Conservation (phyloP, 495 filamentous ascomycete species). For the Penicillium antarcticum region DNA sequence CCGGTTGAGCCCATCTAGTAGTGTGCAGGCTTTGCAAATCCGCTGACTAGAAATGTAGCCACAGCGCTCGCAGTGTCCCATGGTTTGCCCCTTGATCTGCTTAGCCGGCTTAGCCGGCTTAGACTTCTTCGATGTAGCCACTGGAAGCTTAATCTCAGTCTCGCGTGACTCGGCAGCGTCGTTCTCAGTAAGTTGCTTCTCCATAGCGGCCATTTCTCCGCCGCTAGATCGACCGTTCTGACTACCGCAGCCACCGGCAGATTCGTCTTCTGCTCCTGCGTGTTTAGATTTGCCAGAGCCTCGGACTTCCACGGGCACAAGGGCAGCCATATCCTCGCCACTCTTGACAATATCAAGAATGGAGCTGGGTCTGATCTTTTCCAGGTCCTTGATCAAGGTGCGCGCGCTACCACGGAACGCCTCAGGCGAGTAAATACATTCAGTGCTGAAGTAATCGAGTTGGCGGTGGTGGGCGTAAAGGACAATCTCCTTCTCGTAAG, state of each 20-base stretch:
- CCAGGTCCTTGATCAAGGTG: slow-evolving; percentile 88
- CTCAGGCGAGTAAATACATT: slow-evolving; percentile 97
- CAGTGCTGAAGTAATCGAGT: slow-evolving; percentile 95
- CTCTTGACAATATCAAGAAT: slow-evolving; percentile 93
- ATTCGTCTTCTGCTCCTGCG: slow-evolving; percentile 54
- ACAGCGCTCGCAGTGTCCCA: slow-evolving; percentile 81
- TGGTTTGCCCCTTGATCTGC: slow-evolving; percentile 59
- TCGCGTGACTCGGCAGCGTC: slow-evolving; percentile 65
- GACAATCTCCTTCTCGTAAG: slow-evolving; percentile 98
- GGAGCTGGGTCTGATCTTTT: slow-evolving; percentile 86
- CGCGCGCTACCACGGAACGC: slow-evolving; percentile 94
- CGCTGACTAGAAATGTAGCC: slow-evolving; percentile 94
- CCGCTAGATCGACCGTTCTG: slow-evolving; percentile 65
- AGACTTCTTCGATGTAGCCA: slow-evolving; percentile 19
- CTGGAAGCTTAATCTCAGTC: slow-evolving; percentile 60
- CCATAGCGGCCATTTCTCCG: slow-evolving; percentile 92
- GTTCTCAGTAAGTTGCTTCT: slow-evolving; percentile 67
- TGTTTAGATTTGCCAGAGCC: slow-evolving; percentile 23
- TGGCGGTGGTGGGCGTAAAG: slow-evolving; percentile 94
- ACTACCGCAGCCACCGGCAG: slow-evolving; percentile 71
- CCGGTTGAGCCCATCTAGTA: slow-evolving; percentile 90
- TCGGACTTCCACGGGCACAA: slow-evolving; percentile 64
- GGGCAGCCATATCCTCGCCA: slow-evolving; percentile 90
- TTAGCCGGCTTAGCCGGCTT: slow-evolving; percentile 13
- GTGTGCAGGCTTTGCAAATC: slow-evolving; percentile 90